These are phyloP conservation scores for Sideroxylon spinosum DNA, from an alignment of 179 eudicot genomes.

Conservation along the genomic window DNA sequence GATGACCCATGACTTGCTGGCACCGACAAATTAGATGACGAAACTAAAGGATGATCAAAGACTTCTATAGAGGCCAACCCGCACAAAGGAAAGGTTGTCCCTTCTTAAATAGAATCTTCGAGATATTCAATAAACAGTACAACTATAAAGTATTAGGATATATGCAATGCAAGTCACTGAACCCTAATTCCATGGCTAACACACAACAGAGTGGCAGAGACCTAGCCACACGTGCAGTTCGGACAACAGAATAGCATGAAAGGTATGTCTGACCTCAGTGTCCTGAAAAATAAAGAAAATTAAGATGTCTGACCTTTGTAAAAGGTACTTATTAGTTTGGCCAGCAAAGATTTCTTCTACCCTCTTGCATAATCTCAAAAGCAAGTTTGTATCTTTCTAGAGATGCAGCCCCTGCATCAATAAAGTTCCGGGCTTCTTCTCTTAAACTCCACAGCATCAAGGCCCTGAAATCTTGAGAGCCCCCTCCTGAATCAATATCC, in stretches of 20 bases:
- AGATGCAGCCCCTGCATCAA: constrained; percentile 31
- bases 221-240: not conserved
- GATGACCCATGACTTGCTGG: not conserved
- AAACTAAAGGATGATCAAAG: not conserved
- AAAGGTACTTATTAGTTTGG: constrained; percentile 17
- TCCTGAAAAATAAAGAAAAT: not conserved
- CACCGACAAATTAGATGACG: not conserved
- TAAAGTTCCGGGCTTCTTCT: constrained; percentile 32
- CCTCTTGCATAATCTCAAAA: constrained; percentile 32
- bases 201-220: not conserved
- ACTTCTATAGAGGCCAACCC: not conserved
- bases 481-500: constrained; percentile 44
- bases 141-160: not conserved
- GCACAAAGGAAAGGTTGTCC: not conserved
- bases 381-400: constrained; percentile 34
- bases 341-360: constrained; percentile 34
- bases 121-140: not conserved
- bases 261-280: not conserved
- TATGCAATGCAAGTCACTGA: not conserved
- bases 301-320: constrained; percentile 12
- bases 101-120: not conserved
- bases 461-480: constrained; percentile 39
- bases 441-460: constrained; percentile 54
- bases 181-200: not conserved
- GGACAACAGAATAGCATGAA: constrained; percentile 1